Evolutionary conservation across 2,329 filamentous ascomycete species (phyloP).

Genomic region (Beauveria medogensis): DNA sequence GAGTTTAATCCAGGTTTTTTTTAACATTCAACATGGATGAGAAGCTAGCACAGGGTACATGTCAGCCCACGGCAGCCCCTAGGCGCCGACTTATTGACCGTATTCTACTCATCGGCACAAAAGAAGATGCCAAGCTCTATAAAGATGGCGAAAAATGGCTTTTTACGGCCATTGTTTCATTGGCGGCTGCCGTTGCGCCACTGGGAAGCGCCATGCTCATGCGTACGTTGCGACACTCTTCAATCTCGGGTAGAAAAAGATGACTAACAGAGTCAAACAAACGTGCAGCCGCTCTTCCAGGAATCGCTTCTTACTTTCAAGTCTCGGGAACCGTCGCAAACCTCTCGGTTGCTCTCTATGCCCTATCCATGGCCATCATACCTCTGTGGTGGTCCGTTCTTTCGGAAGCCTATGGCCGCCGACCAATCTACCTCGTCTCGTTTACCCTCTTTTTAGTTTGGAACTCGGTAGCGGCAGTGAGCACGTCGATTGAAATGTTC

Average conservation of each 20-base stretch:
- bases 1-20: neutral
- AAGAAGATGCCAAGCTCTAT: neutral
- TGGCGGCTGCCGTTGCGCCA: neutral
- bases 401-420: conserved; percentile 63
- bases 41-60: neutral
- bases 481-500: conserved; percentile 64
- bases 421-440: conserved; percentile 69
- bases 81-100: neutral
- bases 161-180: neutral
- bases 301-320: conserved; percentile 55
- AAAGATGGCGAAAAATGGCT: neutral
- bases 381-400: conserved; percentile 84
- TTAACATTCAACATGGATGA: neutral
- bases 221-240: neutral
- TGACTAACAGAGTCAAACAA: conserved; percentile 6
- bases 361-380: conserved; percentile 76
- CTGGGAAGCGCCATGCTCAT: neutral
- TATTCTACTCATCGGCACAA: neutral
- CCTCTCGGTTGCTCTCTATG: conserved; percentile 69
- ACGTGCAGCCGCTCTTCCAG: conserved; percentile 54
- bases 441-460: conserved; percentile 67
- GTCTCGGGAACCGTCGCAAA: conserved; percentile 61
- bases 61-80: neutral
- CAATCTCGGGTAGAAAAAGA: neutral
- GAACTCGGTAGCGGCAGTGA: conserved; percentile 60